Evolutionary conservation across 148 eudicot genomes (phyloP).

Genomic region (Spergularia bocconei): DNA sequence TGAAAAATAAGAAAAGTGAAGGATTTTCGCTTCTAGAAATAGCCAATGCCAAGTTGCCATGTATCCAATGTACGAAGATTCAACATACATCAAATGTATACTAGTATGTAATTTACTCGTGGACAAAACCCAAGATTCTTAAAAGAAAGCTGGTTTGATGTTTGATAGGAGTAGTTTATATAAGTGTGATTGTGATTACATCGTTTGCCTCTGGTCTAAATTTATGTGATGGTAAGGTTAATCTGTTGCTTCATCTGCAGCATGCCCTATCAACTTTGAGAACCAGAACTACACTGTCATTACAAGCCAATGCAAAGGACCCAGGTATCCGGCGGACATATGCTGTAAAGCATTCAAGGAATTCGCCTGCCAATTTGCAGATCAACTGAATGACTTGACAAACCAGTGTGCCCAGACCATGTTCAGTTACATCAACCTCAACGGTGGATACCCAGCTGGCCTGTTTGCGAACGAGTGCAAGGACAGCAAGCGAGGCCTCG

Average conservation of each 20-base stretch:
- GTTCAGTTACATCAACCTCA: constrained; percentile 58
- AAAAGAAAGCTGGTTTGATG: background rate
- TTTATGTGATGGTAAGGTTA: background rate
- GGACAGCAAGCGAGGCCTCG: constrained; percentile 46
- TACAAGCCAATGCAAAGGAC: constrained; percentile 64
- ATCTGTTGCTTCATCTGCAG: constrained; percentile 31
- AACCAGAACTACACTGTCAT: constrained; percentile 52
- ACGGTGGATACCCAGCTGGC: constrained; percentile 67
- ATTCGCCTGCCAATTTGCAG: constrained; percentile 50
- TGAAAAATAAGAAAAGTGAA: too few relatives aligned
- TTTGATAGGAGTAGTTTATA: background rate
- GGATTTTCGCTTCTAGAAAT: too few relatives aligned
- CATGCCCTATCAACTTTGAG: constrained; percentile 54
- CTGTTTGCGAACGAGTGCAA: constrained; percentile 54
- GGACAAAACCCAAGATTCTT: background rate
- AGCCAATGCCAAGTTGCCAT: too few relatives aligned
- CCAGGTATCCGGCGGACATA: constrained; percentile 33
- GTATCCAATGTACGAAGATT: too few relatives aligned
- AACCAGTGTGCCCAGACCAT: constrained; percentile 54
- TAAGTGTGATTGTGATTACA: background rate
- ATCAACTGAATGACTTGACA: constrained; percentile 37
- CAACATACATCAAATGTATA: background rate
- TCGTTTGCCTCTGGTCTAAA: background rate
- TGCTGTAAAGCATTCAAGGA: constrained; percentile 58
- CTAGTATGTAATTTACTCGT: background rate